phyloP scores from a whole-genome alignment of 2,329 filamentous ascomycete species.

The Sarocladiaceae sp. region DNA sequence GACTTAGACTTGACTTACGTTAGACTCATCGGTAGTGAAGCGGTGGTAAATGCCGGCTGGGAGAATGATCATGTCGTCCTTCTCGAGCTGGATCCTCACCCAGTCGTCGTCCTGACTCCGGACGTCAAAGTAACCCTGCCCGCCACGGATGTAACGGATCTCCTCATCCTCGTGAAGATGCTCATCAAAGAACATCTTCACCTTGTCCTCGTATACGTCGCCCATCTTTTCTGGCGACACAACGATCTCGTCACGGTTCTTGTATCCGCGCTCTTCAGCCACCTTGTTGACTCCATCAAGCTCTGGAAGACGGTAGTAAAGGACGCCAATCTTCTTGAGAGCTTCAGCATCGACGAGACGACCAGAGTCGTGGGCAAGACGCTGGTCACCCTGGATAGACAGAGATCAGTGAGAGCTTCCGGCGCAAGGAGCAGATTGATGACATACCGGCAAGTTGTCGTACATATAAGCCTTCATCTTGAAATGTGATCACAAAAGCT shows the following conservation, averaged over 20 bases:
- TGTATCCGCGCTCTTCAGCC: conserved; percentile 74
- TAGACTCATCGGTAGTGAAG: conserved; percentile 88
- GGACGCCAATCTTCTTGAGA: conserved; percentile 71
- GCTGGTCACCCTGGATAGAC: conserved; percentile 76
- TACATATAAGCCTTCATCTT: conserved; percentile 57
- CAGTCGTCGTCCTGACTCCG: conserved; percentile 77
- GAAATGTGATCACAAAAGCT: neutral
- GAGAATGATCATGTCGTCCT: conserved; percentile 87
- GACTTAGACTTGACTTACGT: conserved; percentile 55
- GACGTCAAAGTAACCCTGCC: conserved; percentile 91
- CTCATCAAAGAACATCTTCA: conserved; percentile 90
- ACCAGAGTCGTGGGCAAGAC: conserved; percentile 83
- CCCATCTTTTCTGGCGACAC: conserved; percentile 86
- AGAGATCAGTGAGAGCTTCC: conserved; percentile 12
- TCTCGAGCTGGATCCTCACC: conserved; percentile 81
- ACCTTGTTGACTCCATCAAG: conserved; percentile 68
- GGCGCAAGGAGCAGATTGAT: neutral
- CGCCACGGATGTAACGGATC: conserved; percentile 89
- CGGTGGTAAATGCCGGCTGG: conserved; percentile 96
- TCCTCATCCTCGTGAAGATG: conserved; percentile 98
- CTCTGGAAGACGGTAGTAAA: conserved; percentile 67
- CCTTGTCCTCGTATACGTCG: conserved; percentile 84
- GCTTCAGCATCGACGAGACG: conserved; percentile 59
- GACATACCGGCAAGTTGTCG: conserved; percentile 49
- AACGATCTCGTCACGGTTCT: conserved; percentile 89